Conservation (phyloP, 2,329 filamentous ascomycete genomes). For the Epichloe uncinata region DNA sequence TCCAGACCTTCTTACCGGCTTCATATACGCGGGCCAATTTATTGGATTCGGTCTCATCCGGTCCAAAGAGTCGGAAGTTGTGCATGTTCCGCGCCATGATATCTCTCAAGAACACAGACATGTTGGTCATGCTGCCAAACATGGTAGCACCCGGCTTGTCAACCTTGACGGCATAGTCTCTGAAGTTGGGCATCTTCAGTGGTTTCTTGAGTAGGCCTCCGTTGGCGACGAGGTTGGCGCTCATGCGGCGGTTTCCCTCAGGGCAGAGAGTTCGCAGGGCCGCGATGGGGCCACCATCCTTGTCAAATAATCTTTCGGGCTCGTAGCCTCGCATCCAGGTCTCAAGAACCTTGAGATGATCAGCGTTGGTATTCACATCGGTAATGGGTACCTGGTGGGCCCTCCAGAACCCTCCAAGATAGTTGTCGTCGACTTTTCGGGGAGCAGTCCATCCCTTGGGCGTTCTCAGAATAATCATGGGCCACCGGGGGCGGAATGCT, state of each 20-base stretch:
- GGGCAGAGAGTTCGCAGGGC: conserved; percentile 54
- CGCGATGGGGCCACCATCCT: conserved; percentile 46
- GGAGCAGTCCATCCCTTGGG: conserved; percentile 75
- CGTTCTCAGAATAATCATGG: conserved; percentile 64
- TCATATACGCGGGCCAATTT: conserved; percentile 61
- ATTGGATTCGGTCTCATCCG: conserved; percentile 72
- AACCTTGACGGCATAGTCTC: conserved; percentile 49
- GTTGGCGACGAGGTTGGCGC: conserved; percentile 63
- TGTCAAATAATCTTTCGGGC: conserved; percentile 56
- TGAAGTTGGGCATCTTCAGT: conserved; percentile 57
- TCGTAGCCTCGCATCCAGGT: conserved; percentile 67
- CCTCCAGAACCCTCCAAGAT: conserved; percentile 65
- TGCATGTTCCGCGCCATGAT: conserved; percentile 49
- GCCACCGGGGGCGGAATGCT: conserved; percentile 62
- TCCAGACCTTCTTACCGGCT: conserved; percentile 66
- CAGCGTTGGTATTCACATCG: conserved; percentile 50
- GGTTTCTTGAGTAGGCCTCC: conserved; percentile 55
- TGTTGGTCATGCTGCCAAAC: conserved; percentile 55
- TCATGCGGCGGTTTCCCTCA: conserved; percentile 55
- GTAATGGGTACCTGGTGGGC: conserved; percentile 67
- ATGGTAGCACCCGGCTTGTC: conserved; percentile 44
- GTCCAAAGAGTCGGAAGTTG: conserved; percentile 65
- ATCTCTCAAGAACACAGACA: conserved; percentile 54
- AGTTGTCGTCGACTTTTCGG: conserved; percentile 55
- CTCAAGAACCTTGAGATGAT: conserved; percentile 56